Percentiles rank a stretch among this genome's conserved stretches.
Conservation (phyloP, 805 yeast genomes). For the Candida fluviatilis region DNA sequence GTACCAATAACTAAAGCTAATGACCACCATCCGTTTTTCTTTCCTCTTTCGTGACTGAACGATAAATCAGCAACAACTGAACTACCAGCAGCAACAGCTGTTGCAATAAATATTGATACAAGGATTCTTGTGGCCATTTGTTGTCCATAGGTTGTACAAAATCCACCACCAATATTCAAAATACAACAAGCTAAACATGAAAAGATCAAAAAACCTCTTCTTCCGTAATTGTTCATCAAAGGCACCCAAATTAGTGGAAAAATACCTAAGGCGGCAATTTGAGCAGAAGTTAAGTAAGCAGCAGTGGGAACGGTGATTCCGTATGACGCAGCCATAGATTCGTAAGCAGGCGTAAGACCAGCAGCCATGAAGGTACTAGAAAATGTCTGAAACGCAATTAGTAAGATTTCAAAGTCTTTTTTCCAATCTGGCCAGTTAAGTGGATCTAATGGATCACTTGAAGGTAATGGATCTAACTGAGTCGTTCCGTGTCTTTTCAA, state of each 20-base stretch:
- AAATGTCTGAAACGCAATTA: conserved; percentile 14
- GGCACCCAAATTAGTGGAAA: conserved; percentile 16
- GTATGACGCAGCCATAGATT: conserved; percentile 8
- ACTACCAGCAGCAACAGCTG: conserved; percentile 13
- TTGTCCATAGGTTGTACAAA: conserved; percentile 9
- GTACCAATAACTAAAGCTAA: conserved; percentile 12
- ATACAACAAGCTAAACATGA: conserved; percentile 10
- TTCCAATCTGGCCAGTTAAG: conserved; percentile 14
- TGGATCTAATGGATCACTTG: conserved; percentile 12
- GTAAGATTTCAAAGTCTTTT: conserved; percentile 8
- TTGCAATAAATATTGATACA: conserved; percentile 9
- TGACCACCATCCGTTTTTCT: conserved; percentile 15
- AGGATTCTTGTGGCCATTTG: conserved; percentile 12
- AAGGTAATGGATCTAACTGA: conserved; percentile 13
- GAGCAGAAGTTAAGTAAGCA: conserved; percentile 12
- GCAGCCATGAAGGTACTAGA: conserved; percentile 16
- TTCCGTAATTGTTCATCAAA: conserved; percentile 13
- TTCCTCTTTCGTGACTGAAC: conserved; percentile 13
- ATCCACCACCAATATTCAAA: conserved; percentile 13
- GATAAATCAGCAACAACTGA: conserved; percentile 12
- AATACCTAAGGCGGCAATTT: conserved; percentile 12
- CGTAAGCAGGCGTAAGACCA: conserved; percentile 14
- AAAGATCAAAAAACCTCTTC: conserved; percentile 8
- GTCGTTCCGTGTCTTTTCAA: conserved; percentile 11
- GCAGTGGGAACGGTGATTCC: conserved; percentile 8